Evolutionary conservation across 2,329 filamentous ascomycete genomes (phyloP).

Genomic region (Fusarium avenaceum): DNA sequence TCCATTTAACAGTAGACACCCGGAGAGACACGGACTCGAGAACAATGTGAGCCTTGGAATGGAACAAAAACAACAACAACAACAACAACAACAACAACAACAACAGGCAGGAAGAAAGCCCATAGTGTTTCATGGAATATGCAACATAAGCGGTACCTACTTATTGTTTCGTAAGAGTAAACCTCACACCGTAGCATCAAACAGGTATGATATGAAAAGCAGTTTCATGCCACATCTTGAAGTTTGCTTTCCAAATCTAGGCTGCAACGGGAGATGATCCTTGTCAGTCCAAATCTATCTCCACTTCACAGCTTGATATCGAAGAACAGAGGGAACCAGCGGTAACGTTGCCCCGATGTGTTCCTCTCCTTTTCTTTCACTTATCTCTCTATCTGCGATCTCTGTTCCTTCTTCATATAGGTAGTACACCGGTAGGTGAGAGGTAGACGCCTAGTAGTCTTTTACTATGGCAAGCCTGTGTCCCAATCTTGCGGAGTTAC

Average conservation of each 20-base stretch:
- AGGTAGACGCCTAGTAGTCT: too few species aligned
- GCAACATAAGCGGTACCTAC: background rate
- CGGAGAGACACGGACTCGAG: constrained; percentile 8
- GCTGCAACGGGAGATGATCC: constrained; percentile 29
- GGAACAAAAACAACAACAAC: background rate
- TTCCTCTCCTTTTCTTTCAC: too few species aligned
- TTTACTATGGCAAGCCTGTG: too few species aligned
- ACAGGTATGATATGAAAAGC: constrained; percentile 33
- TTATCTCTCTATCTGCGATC: too few species aligned
- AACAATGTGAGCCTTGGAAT: background rate
- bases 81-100: background rate
- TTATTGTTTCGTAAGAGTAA: constrained; percentile 1
- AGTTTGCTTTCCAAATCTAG: constrained; percentile 12
- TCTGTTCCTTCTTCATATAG: too few species aligned
- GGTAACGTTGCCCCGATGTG: constrained; percentile 1
- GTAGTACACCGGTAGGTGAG: too few species aligned
- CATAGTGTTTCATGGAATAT: background rate
- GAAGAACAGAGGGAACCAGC: constrained; percentile 24
- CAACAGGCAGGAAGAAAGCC: constrained; percentile 2
- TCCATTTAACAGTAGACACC: constrained; percentile 20
- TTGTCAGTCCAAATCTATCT: constrained; percentile 19
- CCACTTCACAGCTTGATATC: constrained; percentile 38
- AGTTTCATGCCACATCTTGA: constrained; percentile 17
- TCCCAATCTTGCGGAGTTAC: background rate
- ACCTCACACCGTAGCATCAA: constrained; percentile 6